A percentile compares a stretch with the other conserved stretches of the same genome.
These are phyloP conservation scores for Mucor sp. DNA, from an alignment of 371 early-diverging fungal species.

Conservation along the genomic window DNA sequence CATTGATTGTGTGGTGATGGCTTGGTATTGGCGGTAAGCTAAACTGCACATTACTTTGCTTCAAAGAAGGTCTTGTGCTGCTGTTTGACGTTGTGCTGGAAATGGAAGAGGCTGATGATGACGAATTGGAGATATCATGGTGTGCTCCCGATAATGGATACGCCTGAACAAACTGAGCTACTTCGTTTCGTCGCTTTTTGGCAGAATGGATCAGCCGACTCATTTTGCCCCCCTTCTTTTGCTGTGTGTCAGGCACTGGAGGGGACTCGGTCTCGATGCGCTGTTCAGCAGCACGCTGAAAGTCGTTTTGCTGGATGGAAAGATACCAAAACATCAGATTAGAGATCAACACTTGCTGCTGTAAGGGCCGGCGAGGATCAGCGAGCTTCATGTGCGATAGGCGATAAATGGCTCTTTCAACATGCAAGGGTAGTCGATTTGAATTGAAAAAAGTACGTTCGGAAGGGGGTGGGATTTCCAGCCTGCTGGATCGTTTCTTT, in stretches of 20 bases:
- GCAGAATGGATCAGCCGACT: slow-evolving; percentile 21
- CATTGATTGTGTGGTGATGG: slow-evolving; percentile 1
- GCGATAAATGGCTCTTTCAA: slow-evolving; percentile 85
- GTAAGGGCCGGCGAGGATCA: slow-evolving; percentile 77
- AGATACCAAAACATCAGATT: slow-evolving; percentile 93
- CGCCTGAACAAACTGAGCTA: slow-evolving; percentile 10
- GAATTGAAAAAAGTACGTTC: slow-evolving; percentile 24
- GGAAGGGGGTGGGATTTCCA: slow-evolving; percentile 14
- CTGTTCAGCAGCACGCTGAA: slow-evolving; percentile 3
- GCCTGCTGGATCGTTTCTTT: slow-evolving; percentile 25
- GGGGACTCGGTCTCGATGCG: not conserved
- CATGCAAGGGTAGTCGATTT: slow-evolving; percentile 68
- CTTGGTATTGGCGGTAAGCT: slow-evolving; percentile 14
- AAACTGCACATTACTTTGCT: slow-evolving; percentile 17
- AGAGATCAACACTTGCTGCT: slow-evolving; percentile 84
- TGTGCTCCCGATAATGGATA: slow-evolving; percentile 1
- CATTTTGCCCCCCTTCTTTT: slow-evolving; percentile 19
- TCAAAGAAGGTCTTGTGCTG: not conserved
- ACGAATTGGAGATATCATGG: not conserved
- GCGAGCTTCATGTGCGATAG: slow-evolving; percentile 86
- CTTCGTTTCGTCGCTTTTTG: slow-evolving; percentile 18
- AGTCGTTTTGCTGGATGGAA: slow-evolving; percentile 38
- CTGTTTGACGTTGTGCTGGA: not conserved
- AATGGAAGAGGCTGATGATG: not conserved
- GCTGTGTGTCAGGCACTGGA: not conserved